Percentiles rank a stretch among this genome's conserved stretches.
phyloP scores from a whole-genome alignment of 2,329 filamentous ascomycete genomes.

The Penicillium italicum region DNA sequence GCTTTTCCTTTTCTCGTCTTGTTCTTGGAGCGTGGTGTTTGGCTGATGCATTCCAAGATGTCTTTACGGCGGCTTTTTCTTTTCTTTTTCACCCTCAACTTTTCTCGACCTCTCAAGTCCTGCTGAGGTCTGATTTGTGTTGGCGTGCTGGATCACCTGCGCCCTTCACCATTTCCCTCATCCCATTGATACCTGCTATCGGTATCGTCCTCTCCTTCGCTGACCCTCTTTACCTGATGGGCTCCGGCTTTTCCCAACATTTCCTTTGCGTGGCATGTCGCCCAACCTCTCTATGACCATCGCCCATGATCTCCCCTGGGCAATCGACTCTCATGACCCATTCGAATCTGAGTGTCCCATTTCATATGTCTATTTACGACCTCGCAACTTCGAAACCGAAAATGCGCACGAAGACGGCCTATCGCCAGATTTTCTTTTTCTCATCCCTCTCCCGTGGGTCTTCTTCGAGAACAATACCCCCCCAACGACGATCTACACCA shows the following conservation, averaged over 20 bases:
- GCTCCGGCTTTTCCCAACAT: background rate
- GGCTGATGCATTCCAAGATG: constrained; percentile 13
- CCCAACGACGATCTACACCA: background rate
- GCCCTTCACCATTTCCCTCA: constrained; percentile 3
- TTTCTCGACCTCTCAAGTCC: constrained; percentile 3
- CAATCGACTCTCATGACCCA: background rate
- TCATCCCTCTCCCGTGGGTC: background rate
- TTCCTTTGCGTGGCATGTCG: constrained; percentile 10
- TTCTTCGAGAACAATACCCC: constrained; percentile 3
- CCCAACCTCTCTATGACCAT: constrained; percentile 22
- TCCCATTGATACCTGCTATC: constrained; percentile 7
- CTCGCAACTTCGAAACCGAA: constrained; percentile 5
- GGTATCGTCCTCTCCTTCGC: constrained; percentile 21
- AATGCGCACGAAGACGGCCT: constrained; percentile 8
- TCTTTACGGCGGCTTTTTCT: constrained; percentile 14
- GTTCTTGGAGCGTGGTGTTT: constrained; percentile 26
- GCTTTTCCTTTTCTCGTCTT: constrained; percentile 14
- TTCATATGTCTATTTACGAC: constrained; percentile 16
- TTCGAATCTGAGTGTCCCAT: constrained; percentile 11
- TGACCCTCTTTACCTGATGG: constrained; percentile 3
- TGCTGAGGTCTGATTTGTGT: background rate
- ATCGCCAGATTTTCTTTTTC: constrained; percentile 1
- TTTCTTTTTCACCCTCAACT: constrained; percentile 18
- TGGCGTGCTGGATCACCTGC: constrained; percentile 4
- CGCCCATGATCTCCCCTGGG: constrained; percentile 10